phyloP scores from a whole-genome alignment of 179 eudicot species.

The Sideroxylon spinosum region DNA sequence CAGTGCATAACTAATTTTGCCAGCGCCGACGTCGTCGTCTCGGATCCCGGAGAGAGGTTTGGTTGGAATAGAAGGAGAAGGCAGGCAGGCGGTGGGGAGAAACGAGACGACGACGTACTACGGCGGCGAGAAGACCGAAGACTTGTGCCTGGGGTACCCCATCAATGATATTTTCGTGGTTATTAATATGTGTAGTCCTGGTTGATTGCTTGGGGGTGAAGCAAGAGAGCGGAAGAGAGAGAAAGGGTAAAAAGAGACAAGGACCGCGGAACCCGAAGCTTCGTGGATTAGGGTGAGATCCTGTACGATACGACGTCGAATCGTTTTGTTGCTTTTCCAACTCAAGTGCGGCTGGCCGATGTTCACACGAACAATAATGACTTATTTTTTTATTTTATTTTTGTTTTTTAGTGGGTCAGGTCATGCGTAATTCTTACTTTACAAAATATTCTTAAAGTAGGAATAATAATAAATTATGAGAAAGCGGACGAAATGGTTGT shows the following conservation, averaged over 20 bases:
- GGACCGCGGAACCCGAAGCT: background rate
- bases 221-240: background rate
- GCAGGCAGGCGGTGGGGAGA: background rate
- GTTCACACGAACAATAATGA: no score
- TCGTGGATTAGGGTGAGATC: background rate
- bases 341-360: no score
- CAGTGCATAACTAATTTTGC: background rate
- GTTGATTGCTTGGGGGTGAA: slow-evolving; percentile 13
- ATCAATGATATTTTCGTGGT: background rate
- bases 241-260: slow-evolving; percentile 1
- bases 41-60: background rate
- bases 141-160: background rate
- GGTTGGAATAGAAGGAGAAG: background rate
- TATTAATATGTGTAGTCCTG: background rate
- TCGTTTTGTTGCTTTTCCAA: no score
- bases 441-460: no score
- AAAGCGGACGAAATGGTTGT: no score
- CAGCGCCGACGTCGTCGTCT: slow-evolving; percentile 15
- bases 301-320: no score
- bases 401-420: no score
- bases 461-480: no score
- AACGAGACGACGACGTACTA: slow-evolving; percentile 18
- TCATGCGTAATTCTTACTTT: no score
- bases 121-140: background rate
- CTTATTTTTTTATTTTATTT: no score